Conservation (phyloP, 2,329 filamentous ascomycete genomes). For the Chrysosporium keratinophilum region DNA sequence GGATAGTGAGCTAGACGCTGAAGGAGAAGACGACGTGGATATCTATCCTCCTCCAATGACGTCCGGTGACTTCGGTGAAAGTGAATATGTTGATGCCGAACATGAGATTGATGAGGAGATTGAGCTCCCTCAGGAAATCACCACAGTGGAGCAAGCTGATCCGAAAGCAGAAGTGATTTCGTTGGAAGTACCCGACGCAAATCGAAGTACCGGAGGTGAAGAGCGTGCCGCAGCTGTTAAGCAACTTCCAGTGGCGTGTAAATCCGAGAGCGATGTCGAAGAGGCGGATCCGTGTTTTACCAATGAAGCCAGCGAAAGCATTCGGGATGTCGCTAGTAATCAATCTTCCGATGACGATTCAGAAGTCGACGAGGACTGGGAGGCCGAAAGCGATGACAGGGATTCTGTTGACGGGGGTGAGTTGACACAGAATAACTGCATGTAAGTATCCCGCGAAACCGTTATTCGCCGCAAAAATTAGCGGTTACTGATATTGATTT, state of each 20-base stretch:
- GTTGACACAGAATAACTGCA: slow-evolving; percentile 50
- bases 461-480: neutral
- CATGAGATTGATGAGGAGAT: slow-evolving; percentile 25
- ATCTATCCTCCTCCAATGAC: slow-evolving; percentile 25
- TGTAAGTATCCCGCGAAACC: slow-evolving; percentile 38
- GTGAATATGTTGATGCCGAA: slow-evolving; percentile 12
- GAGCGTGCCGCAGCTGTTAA: slow-evolving; percentile 38
- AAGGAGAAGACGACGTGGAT: slow-evolving; percentile 37
- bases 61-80: slow-evolving; percentile 22
- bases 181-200: neutral
- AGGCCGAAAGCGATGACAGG: slow-evolving; percentile 39
- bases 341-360: slow-evolving; percentile 46
- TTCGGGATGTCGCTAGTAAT: slow-evolving; percentile 38
- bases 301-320: slow-evolving; percentile 28
- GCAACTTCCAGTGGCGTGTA: slow-evolving; percentile 23
- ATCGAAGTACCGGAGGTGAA: slow-evolving; percentile 23
- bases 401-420: slow-evolving; percentile 39
- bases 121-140: slow-evolving; percentile 24
- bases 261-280: slow-evolving; percentile 31
- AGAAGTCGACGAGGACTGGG: slow-evolving; percentile 41
- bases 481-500: slow-evolving; percentile 16
- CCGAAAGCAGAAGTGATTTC: slow-evolving; percentile 17
- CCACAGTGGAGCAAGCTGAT: slow-evolving; percentile 20
- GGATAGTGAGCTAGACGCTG: slow-evolving; percentile 37
- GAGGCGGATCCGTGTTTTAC: slow-evolving; percentile 36